A percentile compares a stretch with the other conserved stretches of the same genome.
phyloP scores from a whole-genome alignment of 192 early-diverging fungal species.

The Linnemannia hyalina region DNA sequence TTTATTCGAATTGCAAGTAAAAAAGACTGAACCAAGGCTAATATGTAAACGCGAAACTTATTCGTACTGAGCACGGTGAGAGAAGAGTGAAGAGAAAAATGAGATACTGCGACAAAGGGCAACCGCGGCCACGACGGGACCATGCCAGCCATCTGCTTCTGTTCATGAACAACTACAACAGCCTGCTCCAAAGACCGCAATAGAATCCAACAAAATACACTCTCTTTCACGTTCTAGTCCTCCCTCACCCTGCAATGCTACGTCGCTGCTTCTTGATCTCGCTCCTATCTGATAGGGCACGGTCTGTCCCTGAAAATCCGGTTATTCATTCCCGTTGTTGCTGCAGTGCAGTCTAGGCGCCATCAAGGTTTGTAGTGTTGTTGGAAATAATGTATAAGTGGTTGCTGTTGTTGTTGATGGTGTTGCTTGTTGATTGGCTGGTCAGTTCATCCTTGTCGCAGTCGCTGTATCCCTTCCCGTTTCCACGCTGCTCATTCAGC shows the following conservation, averaged over 20 bases:
- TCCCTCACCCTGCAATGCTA: neutral
- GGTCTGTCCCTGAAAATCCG: neutral
- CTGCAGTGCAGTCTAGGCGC: neutral
- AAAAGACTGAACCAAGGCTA: neutral
- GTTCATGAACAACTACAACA: neutral
- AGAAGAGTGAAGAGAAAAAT: neutral
- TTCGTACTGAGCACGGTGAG: neutral
- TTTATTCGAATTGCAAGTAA: neutral
- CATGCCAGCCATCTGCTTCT: neutral
- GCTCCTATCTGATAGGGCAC: neutral
- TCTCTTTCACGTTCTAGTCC: neutral
- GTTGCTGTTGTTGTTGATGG: neutral
- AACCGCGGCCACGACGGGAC: neutral
- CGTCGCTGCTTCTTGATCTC: neutral
- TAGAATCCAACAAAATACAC: neutral
- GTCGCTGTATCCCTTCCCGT: neutral
- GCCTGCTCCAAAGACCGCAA: neutral
- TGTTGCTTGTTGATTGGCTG: neutral
- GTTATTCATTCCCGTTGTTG: neutral
- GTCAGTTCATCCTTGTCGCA: neutral
- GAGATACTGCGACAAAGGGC: neutral
- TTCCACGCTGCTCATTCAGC: slow-evolving; percentile 30
- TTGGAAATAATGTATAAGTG: neutral
- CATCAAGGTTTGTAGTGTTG: neutral
- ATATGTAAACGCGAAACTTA: neutral